Evolutionary conservation across 352 stramenopile species (phyloP), one percentile per base, ranked within the genome.

Genomic region (Phytophthora sansomeana): DNA sequence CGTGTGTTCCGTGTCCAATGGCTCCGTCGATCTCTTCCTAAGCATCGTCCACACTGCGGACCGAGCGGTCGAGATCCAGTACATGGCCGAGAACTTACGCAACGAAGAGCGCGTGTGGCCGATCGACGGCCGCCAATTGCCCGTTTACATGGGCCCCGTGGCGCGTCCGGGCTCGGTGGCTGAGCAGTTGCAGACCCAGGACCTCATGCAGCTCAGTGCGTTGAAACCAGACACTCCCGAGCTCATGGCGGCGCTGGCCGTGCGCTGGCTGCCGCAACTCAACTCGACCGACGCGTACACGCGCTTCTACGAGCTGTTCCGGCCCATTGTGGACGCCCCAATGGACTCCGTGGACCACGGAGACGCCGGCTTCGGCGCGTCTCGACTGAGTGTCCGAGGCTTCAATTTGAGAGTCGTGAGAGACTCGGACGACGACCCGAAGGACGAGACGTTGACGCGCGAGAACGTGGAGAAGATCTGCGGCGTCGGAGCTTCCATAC

Each of bases 341-440:
- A 28, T 35, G 24, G 66, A 72, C 30, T 57, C 55, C 5, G 61
- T 67, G 14, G 70, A 89, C 63, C 72, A 75, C 10, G 75, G 63
- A 21, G 77, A 87, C 53, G 72, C 38, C 11, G 64, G 50, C 50
- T 84, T 87, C 48, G 80, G 75, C 2, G 62, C 58, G 26, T 72
- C 81, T 50, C 73, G 80, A 13, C 38, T 82, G 26, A 74, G 72
- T 52, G 52, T 83, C n/a, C 81, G 82, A 11, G 69, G 73, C 32
- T 86, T 86, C 61, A 80, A 64, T 14, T 52, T 89, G 38, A 59
- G 61, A 8, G 75, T 68, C 10, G 32, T 67, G 5, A n/a, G n/a
- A 17, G 41, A 62, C 2, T 28, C 43, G 0, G 59, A 77, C 60
- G 24, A 29, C 0, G 39, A 67, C 19, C 56, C 62, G 1, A 28